phyloP scores from a whole-genome alignment of 257 asterid genomes.

The Buddleja alternifolia region DNA sequence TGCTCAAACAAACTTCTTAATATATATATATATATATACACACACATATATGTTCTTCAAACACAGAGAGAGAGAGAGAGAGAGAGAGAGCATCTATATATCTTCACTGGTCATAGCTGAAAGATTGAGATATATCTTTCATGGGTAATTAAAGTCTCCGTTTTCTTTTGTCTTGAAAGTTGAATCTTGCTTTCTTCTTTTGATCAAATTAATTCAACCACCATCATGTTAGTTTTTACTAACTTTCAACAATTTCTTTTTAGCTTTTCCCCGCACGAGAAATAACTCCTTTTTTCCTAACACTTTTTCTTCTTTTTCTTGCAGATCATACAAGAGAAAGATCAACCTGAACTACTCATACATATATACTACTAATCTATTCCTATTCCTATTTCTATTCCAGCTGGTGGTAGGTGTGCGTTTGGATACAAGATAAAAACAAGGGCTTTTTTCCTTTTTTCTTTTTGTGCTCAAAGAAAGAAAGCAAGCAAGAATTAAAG shows the following conservation, averaged over 20 bases:
- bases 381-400: too few relatives aligned
- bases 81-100: too few relatives aligned
- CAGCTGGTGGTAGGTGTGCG: slow-evolving; percentile 32
- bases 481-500: neutral
- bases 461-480: slow-evolving; percentile 30
- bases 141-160: slow-evolving; percentile 37
- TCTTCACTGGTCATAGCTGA: too few relatives aligned
- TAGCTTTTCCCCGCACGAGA: slow-evolving; percentile 26
- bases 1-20: slow-evolving; percentile 28
- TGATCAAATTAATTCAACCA: slow-evolving; percentile 51
- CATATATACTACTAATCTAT: too few relatives aligned
- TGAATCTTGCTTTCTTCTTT: neutral
- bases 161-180: slow-evolving; percentile 21
- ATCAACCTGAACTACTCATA: slow-evolving; percentile 37
- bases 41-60: neutral
- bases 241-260: slow-evolving; percentile 31
- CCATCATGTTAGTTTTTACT: slow-evolving; percentile 32
- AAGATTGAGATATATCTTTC: slow-evolving; percentile 35
- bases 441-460: slow-evolving; percentile 11
- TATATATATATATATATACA: too few relatives aligned
- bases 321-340: slow-evolving; percentile 53
- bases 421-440: slow-evolving; percentile 35
- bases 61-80: too few relatives aligned
- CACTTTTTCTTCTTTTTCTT: slow-evolving; percentile 28
- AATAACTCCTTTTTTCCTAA: slow-evolving; percentile 23